Conservation (phyloP, 169 alveolate species). For the Cryptosporidium sp. region DNA sequence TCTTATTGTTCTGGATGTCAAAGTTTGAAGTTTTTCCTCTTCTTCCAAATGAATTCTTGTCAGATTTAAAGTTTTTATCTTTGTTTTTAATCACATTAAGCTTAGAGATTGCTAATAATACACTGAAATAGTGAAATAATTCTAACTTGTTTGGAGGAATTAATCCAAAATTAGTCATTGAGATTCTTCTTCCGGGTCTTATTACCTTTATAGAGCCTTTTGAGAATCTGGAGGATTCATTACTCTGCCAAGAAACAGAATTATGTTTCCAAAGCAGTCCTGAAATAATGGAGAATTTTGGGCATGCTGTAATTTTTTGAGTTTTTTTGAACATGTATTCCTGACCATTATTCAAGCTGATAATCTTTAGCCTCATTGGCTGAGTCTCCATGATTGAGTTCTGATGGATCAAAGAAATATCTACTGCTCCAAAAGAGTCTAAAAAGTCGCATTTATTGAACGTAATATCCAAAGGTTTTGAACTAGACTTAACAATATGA, state of each 20-base stretch:
- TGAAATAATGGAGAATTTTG: constrained; percentile 64
- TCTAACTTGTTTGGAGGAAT: constrained; percentile 42
- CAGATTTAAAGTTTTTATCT: background rate
- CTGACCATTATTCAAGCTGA: constrained; percentile 60
- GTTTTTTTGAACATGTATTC: constrained; percentile 31
- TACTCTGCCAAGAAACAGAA: constrained; percentile 33
- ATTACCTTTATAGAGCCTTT: constrained; percentile 33
- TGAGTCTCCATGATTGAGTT: constrained; percentile 52
- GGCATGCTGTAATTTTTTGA: constrained; percentile 15
- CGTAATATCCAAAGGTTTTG: background rate
- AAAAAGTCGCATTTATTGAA: constrained; percentile 41
- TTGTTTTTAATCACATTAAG: background rate
- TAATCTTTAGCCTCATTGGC: constrained; percentile 45
- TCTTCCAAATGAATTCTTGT: background rate
- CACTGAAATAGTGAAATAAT: constrained; percentile 35
- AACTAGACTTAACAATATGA: background rate
- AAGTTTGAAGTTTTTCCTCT: background rate
- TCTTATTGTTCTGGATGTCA: background rate
- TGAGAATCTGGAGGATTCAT: constrained; percentile 30
- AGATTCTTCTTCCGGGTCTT: constrained; percentile 1
- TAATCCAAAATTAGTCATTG: background rate
- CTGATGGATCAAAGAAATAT: constrained; percentile 52
- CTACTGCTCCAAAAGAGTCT: constrained; percentile 66
- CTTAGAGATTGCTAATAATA: constrained; percentile 29
- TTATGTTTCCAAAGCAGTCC: constrained; percentile 64